Evolutionary conservation across 805 yeast species (phyloP), one percentile per base, ranked within the genome.

Genomic region (Monosporozyma siamensis): DNA sequence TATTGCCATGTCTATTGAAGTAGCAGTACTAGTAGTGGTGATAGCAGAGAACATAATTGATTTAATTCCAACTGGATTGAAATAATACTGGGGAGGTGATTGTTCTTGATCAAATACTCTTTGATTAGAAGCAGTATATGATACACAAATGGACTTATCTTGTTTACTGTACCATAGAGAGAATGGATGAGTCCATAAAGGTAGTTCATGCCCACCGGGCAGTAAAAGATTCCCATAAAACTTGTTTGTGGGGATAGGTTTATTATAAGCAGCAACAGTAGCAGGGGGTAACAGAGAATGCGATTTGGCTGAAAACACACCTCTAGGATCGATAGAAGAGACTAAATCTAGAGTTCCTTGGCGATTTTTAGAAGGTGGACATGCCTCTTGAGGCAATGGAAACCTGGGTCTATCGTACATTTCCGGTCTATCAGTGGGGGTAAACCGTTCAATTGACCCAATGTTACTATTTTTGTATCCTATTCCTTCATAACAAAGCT

Each of bases 181-280:
- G 54, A 83, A 84, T 1, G 95, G 95, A 51, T 82, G 87, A 0
- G 90, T 77, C 88, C 89, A 85, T 0, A 78, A 72, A 0, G 90
- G 85, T 18, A 32, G 7, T 44, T 74, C 67, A 2, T 77, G 74
- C 55, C 82, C 90, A 43, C 71, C 70, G 1, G 72, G 87, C 27
- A 85, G 68, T 9, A 84, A 60, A 59, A 85, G 62, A 61, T 85
- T 85, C 29, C 82, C 80, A 58, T 79, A 85, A 54, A 84, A 85
- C 55, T 84, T 83, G 59, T 85, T 85, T 20, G 95, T 86, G 54
- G 79, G 78, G 46, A 73, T 69, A 2, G 80, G 67, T 26, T 61
- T 72, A 40, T 61, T 55, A 45, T 69, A 31, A 65, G 60, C 39
- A 12, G 20, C 21, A 10, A 39, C 21, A 65, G 48, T 69, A 44